These are phyloP conservation scores for Hyphopichia homilentoma DNA, from an alignment of 805 yeast genomes.

Conservation along the genomic window DNA sequence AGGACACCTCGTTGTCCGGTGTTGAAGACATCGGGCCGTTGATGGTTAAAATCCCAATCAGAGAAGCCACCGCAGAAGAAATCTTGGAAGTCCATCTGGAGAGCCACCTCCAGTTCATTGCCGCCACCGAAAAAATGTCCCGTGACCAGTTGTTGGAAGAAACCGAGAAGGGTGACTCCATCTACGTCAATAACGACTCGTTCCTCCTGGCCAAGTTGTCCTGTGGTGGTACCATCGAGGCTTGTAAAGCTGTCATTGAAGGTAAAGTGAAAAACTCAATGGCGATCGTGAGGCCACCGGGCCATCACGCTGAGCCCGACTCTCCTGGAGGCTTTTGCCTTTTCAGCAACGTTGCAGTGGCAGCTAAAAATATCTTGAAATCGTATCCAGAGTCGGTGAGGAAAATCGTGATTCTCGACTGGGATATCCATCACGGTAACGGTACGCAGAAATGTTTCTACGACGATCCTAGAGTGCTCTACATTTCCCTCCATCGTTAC, in stretches of 20 bases:
- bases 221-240: constrained; percentile 97
- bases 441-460: constrained; percentile 94
- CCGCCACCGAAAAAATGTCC: constrained; percentile 71
- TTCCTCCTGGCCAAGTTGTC: constrained; percentile 81
- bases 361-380: constrained; percentile 79
- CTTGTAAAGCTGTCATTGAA: constrained; percentile 92
- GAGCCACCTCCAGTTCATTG: constrained; percentile 73
- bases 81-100: constrained; percentile 80
- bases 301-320: constrained; percentile 98
- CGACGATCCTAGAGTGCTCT: constrained; percentile 85
- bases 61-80: constrained; percentile 87
- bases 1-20: constrained; percentile 72
- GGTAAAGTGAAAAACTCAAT: constrained; percentile 86
- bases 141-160: constrained; percentile 72
- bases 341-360: constrained; percentile 95
- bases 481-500: constrained; percentile 87
- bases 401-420: constrained; percentile 79
- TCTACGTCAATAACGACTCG: constrained; percentile 91
- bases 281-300: constrained; percentile 98
- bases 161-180: constrained; percentile 91
- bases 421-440: constrained; percentile 99
- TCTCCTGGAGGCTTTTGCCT: constrained; percentile 96
- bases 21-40: constrained; percentile 75
- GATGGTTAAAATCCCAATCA: constrained; percentile 84
- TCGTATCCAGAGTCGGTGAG: constrained; percentile 86